Evolutionary conservation across 2,329 filamentous ascomycete genomes (phyloP).

Genomic region (Cercospora brassicicola): DNA sequence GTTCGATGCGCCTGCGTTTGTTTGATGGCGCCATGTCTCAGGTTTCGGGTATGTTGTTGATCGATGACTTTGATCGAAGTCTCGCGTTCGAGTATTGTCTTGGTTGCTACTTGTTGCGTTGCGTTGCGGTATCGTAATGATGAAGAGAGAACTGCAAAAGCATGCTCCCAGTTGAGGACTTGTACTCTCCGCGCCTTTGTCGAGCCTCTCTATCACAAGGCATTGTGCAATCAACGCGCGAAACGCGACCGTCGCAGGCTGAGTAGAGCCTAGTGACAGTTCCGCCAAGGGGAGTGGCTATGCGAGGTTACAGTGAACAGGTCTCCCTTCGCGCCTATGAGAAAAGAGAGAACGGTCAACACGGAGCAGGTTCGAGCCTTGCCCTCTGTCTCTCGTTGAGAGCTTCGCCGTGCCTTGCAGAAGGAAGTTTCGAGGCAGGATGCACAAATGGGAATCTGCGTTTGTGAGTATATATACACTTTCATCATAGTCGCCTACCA

Average conservation of each 20-base stretch:
- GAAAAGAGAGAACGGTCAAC: not conserved
- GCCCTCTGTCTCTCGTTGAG: not conserved
- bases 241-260: too few species aligned
- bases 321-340: not conserved
- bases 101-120: not conserved
- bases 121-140: not conserved
- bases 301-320: not conserved
- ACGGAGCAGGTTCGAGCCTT: not conserved
- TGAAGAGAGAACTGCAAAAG: not conserved
- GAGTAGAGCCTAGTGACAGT: not conserved
- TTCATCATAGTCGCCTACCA: slow-evolving; percentile 3
- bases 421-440: not conserved
- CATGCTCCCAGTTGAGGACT: not conserved
- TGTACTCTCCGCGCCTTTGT: not conserved
- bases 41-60: not conserved
- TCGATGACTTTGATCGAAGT: not conserved
- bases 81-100: not conserved
- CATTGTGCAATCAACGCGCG: not conserved
- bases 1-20: not conserved
- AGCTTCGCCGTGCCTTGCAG: not conserved
- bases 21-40: not conserved
- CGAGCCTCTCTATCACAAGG: not conserved
- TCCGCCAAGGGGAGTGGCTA: not conserved
- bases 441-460: slow-evolving; percentile 16
- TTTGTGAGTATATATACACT: slow-evolving; percentile 21